These are phyloP conservation scores for Phytopythium sindhum DNA, from an alignment of 352 stramenopile genomes.

Conservation along the genomic window DNA sequence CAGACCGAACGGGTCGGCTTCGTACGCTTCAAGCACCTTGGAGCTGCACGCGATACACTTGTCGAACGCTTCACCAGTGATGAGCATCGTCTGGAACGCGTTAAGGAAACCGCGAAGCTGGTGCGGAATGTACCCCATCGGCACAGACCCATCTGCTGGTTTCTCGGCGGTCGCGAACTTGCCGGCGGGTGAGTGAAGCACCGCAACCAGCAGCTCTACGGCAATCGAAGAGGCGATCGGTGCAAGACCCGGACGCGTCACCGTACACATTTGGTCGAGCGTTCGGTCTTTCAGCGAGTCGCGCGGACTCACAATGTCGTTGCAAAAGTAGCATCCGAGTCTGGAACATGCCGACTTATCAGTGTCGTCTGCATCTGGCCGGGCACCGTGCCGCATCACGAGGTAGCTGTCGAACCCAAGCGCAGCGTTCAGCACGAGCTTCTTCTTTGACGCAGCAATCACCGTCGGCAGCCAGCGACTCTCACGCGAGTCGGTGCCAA, in stretches of 20 bases:
- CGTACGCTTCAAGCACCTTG: slow-evolving; percentile 88
- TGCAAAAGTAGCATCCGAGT: slow-evolving; percentile 99
- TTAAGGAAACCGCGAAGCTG: slow-evolving; percentile 96
- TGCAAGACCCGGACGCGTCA: slow-evolving; percentile 95
- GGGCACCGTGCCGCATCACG: slow-evolving; percentile 95
- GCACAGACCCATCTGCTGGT: slow-evolving; percentile 33
- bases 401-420: slow-evolving; percentile 97
- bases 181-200: slow-evolving; percentile 91
- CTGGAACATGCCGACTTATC: slow-evolving; percentile 10
- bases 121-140: slow-evolving; percentile 90
- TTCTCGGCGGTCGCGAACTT: slow-evolving; percentile 70
- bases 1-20: slow-evolving; percentile 33
- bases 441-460: slow-evolving; percentile 90
- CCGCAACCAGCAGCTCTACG: slow-evolving; percentile 95
- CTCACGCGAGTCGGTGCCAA: slow-evolving; percentile 98
- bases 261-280: slow-evolving; percentile 99
- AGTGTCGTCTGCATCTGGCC: slow-evolving; percentile 8
- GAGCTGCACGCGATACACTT: slow-evolving; percentile 95
- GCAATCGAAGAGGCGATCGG: slow-evolving; percentile 91
- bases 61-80: slow-evolving; percentile 91
- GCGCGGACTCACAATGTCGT: slow-evolving; percentile 96
- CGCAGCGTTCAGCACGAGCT: slow-evolving; percentile 80
- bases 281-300: slow-evolving; percentile 97
- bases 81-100: slow-evolving; percentile 77
- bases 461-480: slow-evolving; percentile 98